Evolutionary conservation across 2,329 filamentous ascomycete species (phyloP).

Genomic region (Periconia sp.): DNA sequence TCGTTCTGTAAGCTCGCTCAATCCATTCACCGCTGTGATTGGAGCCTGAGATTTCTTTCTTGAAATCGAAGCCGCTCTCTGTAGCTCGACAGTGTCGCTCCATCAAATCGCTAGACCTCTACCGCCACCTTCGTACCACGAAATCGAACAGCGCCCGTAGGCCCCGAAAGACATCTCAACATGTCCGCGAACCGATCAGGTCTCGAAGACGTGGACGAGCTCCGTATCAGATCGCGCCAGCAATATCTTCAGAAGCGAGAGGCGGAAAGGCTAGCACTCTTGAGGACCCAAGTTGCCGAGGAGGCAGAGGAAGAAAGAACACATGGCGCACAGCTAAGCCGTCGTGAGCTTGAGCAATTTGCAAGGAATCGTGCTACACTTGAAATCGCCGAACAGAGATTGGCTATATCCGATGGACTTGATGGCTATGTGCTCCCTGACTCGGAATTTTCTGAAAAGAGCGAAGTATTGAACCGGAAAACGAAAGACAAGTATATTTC

Average conservation of each 20-base stretch:
- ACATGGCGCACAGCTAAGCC: slow-evolving; percentile 72
- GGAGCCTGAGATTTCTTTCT: too few relatives aligned
- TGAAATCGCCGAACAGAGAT: slow-evolving; percentile 79
- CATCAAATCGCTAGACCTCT: too few relatives aligned
- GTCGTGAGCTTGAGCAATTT: slow-evolving; percentile 85
- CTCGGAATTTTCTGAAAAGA: slow-evolving; percentile 87
- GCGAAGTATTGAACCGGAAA: slow-evolving; percentile 85
- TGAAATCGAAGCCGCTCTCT: too few relatives aligned
- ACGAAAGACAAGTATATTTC: slow-evolving; percentile 90
- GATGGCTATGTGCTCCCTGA: slow-evolving; percentile 94
- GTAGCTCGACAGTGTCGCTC: too few relatives aligned
- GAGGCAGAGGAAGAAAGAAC: slow-evolving; percentile 79
- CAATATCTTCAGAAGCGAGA: slow-evolving; percentile 95
- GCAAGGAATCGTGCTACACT: slow-evolving; percentile 81
- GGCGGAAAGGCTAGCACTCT: slow-evolving; percentile 79
- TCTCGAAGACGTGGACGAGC: slow-evolving; percentile 64
- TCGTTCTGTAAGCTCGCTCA: too few relatives aligned
- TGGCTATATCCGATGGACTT: slow-evolving; percentile 86
- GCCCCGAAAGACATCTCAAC: too few relatives aligned
- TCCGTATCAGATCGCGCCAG: slow-evolving; percentile 84
- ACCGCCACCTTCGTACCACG: too few relatives aligned
- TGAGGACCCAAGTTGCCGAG: slow-evolving; percentile 88
- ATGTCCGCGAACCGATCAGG: slow-evolving; percentile 34
- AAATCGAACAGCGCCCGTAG: too few relatives aligned
- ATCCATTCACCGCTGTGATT: too few relatives aligned